phyloP scores from a whole-genome alignment of 768 basidiomycete species.

The Rubroboletus satanas region DNA sequence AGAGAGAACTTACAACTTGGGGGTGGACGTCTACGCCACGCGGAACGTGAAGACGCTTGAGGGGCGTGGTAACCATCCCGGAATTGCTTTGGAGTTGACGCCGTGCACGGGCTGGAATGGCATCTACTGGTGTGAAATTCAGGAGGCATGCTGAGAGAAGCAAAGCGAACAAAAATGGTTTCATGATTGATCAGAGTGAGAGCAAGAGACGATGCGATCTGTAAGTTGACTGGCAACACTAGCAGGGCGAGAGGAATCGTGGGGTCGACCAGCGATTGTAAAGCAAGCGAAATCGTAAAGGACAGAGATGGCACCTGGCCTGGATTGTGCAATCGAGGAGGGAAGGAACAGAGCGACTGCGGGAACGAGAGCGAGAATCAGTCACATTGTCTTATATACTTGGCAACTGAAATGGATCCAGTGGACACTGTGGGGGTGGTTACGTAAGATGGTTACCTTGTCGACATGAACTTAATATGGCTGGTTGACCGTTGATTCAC shows the following conservation, averaged over 20 bases:
- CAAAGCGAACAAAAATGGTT: conserved; percentile 44
- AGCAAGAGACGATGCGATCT: background rate
- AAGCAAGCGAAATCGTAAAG: conserved; percentile 6
- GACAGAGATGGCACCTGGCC: conserved; percentile 22
- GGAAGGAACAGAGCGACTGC: background rate
- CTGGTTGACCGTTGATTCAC: background rate
- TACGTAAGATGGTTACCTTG: conserved; percentile 26
- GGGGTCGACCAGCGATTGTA: conserved; percentile 18
- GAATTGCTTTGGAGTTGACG: conserved; percentile 14
- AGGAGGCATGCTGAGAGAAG: conserved; percentile 52
- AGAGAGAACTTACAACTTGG: conserved; percentile 37
- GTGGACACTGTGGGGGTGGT: background rate
- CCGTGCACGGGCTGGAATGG: conserved; percentile 17
- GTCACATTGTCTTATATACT: conserved; percentile 8
- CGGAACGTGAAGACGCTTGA: conserved; percentile 34
- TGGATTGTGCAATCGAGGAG: background rate
- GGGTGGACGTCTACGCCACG: conserved; percentile 37
- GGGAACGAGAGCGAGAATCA: background rate
- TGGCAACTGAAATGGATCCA: background rate
- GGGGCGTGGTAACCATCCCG: conserved; percentile 40
- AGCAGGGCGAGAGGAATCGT: background rate
- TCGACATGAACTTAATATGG: background rate
- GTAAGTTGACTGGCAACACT: conserved; percentile 14
- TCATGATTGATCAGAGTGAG: conserved; percentile 40
- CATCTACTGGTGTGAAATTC: conserved; percentile 34